These are phyloP conservation scores for Hyphochytrium catenoides DNA, from an alignment of 352 stramenopile genomes.

Conservation along the genomic window DNA sequence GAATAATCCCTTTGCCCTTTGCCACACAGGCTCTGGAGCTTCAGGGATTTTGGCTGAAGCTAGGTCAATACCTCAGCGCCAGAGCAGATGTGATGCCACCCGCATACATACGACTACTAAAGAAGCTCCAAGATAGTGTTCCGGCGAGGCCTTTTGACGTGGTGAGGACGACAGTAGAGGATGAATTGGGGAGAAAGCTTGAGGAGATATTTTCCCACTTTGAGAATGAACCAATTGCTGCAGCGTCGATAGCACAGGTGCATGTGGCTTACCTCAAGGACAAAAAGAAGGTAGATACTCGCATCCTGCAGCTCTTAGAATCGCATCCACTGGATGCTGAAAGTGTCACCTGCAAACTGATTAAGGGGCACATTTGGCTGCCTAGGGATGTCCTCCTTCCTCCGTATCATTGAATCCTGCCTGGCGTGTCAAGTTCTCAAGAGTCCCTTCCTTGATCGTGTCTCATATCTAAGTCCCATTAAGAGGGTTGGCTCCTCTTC, in stretches of 20 bases:
- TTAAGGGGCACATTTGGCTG: too few species aligned
- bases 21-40: not conserved
- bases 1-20: not conserved
- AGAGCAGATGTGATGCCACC: not conserved
- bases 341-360: too few species aligned
- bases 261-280: not conserved
- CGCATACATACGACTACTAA: not conserved
- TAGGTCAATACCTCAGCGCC: conserved; percentile 3
- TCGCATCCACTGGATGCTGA: too few species aligned
- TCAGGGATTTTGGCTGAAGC: conserved; percentile 1
- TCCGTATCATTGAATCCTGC: too few species aligned
- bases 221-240: not conserved
- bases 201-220: not conserved
- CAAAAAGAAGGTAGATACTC: too few species aligned
- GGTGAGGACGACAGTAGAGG: not conserved
- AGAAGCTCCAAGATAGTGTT: conserved; percentile 1
- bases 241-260: conserved; percentile 5
- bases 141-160: not conserved
- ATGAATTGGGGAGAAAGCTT: not conserved
- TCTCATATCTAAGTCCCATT: too few species aligned
- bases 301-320: too few species aligned
- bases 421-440: too few species aligned
- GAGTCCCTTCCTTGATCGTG: too few species aligned
- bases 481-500: too few species aligned
- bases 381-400: too few species aligned